A percentile compares a stretch with the other conserved stretches of the same genome.
Evolutionary conservation across 495 filamentous ascomycete genomes (phyloP).

Genomic region (Penicillium bovifimosum): DNA sequence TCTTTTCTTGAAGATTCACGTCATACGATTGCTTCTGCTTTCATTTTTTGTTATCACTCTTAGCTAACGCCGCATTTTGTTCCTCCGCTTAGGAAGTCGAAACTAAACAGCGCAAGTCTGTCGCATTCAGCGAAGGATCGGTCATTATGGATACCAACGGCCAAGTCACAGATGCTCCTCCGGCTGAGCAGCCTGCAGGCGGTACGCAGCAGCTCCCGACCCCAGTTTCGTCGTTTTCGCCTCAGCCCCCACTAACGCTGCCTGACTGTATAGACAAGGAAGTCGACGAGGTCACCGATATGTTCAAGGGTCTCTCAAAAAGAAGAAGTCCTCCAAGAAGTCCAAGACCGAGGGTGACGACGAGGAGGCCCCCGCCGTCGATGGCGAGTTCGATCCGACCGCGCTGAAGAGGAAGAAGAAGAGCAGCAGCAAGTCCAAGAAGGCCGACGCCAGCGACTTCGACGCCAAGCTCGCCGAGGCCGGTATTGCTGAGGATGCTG

Average conservation of each 20-base stretch:
- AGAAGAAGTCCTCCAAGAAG: constrained; percentile 65
- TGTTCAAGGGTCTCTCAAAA: constrained; percentile 85
- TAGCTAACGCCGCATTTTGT: constrained; percentile 10
- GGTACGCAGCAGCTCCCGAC: constrained; percentile 12
- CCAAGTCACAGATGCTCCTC: constrained; percentile 63
- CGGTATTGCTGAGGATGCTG: constrained; percentile 50
- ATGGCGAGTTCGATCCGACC: constrained; percentile 67
- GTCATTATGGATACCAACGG: constrained; percentile 83
- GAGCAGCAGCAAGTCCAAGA: constrained; percentile 54
- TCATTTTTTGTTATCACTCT: constrained; percentile 7
- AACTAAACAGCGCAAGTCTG: constrained; percentile 71
- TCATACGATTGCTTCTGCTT: background rate
- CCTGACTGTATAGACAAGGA: constrained; percentile 48
- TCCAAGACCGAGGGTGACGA: constrained; percentile 54
- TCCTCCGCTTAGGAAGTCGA: constrained; percentile 26
- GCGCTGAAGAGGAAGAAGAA: constrained; percentile 94
- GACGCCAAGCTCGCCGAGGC: constrained; percentile 75
- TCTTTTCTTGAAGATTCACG: background rate
- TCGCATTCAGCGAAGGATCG: constrained; percentile 80
- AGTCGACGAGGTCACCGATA: constrained; percentile 65
- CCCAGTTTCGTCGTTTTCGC: background rate
- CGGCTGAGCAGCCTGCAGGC: constrained; percentile 53
- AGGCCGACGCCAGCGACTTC: constrained; percentile 68
- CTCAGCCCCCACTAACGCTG: constrained; percentile 9
- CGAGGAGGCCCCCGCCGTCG: constrained; percentile 54